phyloP scores from a whole-genome alignment of 2,329 filamentous ascomycete genomes.

The Diaporthe vexans region DNA sequence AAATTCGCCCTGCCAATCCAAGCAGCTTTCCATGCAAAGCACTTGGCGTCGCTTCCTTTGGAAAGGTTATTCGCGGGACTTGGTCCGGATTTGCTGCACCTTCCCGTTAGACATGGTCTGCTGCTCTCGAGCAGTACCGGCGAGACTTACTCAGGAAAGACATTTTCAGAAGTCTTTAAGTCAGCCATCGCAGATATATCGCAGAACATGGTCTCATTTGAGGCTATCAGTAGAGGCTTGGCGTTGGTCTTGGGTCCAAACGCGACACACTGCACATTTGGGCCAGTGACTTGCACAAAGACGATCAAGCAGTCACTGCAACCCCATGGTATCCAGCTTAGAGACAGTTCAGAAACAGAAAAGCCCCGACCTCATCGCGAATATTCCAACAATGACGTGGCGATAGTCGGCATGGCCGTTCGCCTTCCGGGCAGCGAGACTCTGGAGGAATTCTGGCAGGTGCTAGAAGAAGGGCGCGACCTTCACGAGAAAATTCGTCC shows the following conservation, averaged over 20 bases:
- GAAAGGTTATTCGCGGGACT: not conserved
- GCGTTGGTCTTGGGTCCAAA: not conserved
- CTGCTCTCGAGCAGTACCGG: not conserved
- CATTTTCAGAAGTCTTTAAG: not conserved
- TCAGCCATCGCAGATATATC: not conserved
- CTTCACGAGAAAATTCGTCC: slow-evolving; percentile 42
- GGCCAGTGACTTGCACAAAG: slow-evolving; percentile 2
- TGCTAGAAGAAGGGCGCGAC: slow-evolving; percentile 44
- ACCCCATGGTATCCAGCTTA: not conserved
- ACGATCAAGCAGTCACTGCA: slow-evolving; percentile 7
- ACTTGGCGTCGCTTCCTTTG: not conserved
- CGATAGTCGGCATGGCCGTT: slow-evolving; percentile 19
- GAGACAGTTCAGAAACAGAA: not conserved
- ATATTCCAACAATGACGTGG: not conserved
- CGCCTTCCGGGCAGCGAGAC: slow-evolving; percentile 15
- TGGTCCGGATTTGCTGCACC: not conserved
- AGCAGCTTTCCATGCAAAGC: slow-evolving; percentile 1
- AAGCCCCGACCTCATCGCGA: too few species aligned
- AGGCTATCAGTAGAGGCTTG: not conserved
- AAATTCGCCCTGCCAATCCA: not conserved
- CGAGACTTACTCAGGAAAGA: not conserved
- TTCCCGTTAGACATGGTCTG: not conserved
- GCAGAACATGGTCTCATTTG: not conserved
- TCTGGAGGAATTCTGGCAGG: slow-evolving; percentile 21
- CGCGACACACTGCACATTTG: not conserved